These are phyloP conservation scores for Arachis hypogaea DNA, from an alignment of 306 rosid species.

Conservation along the genomic window DNA sequence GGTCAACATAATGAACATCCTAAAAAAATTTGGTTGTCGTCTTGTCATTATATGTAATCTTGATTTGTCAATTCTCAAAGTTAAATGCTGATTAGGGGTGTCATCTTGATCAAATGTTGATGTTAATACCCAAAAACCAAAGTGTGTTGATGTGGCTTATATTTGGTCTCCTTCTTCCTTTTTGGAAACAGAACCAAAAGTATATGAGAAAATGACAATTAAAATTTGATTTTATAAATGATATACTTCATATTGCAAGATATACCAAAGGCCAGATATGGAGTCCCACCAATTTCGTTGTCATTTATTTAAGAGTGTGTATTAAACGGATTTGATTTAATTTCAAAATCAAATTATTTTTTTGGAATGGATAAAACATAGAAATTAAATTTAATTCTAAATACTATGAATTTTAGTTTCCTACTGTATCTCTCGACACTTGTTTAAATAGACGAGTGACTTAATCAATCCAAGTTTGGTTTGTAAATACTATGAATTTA, in stretches of 20 bases:
- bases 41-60: conserved; percentile 19
- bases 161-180: background rate
- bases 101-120: conserved; percentile 7
- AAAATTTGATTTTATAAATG: background rate
- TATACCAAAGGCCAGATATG: background rate
- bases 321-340: too few species aligned
- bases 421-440: too few species aligned
- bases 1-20: background rate
- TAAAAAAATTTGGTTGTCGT: background rate
- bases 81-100: background rate
- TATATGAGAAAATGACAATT: background rate
- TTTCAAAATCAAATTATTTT: too few species aligned
- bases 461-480: too few species aligned
- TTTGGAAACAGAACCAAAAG: background rate
- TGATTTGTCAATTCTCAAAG: background rate
- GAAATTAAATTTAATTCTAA: too few species aligned
- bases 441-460: too few species aligned
- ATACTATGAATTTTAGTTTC: too few species aligned
- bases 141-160: background rate
- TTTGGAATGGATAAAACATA: too few species aligned
- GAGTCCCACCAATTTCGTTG: background rate
- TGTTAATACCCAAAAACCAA: too few species aligned
- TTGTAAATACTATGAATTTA: too few species aligned
- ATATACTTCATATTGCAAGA: background rate
- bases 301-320: background rate